phyloP scores from a whole-genome alignment of 805 yeast genomes.

The Pichia insulana region DNA sequence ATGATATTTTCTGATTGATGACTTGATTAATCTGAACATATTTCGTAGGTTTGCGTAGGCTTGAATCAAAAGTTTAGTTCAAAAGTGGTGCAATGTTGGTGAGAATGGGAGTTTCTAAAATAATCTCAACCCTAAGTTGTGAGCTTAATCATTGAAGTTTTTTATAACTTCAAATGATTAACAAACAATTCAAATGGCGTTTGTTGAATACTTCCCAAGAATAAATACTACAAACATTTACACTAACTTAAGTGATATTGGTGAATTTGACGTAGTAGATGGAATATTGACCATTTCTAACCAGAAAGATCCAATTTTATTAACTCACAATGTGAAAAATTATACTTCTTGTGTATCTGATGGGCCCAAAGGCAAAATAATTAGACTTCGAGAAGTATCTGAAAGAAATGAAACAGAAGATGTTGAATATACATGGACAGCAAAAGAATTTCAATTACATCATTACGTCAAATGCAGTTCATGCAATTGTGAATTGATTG shows the following conservation, averaged over 20 bases:
- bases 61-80: too few species aligned
- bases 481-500: constrained; percentile 18
- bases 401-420: constrained; percentile 11
- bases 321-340: too few species aligned
- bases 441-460: constrained; percentile 10
- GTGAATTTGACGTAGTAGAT: neutral
- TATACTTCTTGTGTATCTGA: neutral
- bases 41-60: too few species aligned
- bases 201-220: constrained; percentile 21
- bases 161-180: too few species aligned
- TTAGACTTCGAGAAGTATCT: neutral
- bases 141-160: too few species aligned
- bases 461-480: constrained; percentile 11
- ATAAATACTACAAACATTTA: constrained; percentile 16
- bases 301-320: too few species aligned
- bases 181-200: too few species aligned
- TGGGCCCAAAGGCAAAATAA: neutral
- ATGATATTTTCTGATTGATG: constrained; percentile 26
- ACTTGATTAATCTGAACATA: too few species aligned
- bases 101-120: too few species aligned
- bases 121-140: too few species aligned
- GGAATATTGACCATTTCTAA: neutral
- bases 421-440: constrained; percentile 19
- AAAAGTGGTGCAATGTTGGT: too few species aligned
- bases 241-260: constrained; percentile 6